Conservation (phyloP, 2,329 filamentous ascomycete species). For the Aspergillus hiratsukae region DNA sequence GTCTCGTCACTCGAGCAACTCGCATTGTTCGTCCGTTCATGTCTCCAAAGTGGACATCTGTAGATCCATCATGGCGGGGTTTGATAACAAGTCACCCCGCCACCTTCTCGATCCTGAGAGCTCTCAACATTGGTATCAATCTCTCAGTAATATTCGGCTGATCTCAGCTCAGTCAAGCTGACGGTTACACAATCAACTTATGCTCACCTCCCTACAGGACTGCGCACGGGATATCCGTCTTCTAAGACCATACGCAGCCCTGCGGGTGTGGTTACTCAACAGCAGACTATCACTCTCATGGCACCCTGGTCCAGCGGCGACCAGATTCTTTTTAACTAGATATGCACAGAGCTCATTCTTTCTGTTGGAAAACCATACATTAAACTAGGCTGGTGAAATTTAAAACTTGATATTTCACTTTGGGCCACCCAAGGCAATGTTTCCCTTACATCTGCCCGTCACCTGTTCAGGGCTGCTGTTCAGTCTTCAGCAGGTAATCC, state of each 20-base stretch:
- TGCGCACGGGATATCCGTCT: background rate
- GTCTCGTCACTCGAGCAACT: background rate
- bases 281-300: background rate
- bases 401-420: background rate
- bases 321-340: background rate
- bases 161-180: background rate
- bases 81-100: background rate
- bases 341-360: background rate
- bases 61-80: background rate
- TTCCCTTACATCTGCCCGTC: conserved; percentile 1
- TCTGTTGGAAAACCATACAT: background rate
- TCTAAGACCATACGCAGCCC: background rate
- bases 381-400: background rate
- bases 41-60: no score
- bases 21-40: background rate
- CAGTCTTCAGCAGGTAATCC: background rate
- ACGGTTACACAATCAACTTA: background rate
- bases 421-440: background rate
- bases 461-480: conserved; percentile 1
- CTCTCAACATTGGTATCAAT: background rate
- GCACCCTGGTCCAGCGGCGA: background rate
- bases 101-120: background rate
- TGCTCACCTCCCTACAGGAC: background rate
- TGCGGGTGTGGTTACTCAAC: background rate
- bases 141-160: background rate